A percentile compares a stretch with the other conserved stretches of the same genome.
These are phyloP conservation scores for Macrotyloma uniflorum DNA, from an alignment of 306 rosid genomes.

Conservation along the genomic window DNA sequence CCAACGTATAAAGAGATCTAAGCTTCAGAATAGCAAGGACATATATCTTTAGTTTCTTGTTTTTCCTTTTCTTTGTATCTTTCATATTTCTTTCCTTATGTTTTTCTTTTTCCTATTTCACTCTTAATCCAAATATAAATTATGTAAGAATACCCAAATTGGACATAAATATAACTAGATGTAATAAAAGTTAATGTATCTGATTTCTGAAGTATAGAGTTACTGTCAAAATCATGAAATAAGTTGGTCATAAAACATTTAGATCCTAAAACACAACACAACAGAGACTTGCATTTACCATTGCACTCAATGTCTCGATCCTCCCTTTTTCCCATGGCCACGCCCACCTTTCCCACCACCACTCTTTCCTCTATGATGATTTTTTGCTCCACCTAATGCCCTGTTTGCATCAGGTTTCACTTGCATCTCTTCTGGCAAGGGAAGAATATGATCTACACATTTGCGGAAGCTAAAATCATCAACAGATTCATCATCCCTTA, in stretches of 20 bases:
- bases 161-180: background rate
- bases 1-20: no score
- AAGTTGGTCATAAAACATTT: slow-evolving; percentile 19
- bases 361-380: slow-evolving; percentile 48
- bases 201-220: background rate
- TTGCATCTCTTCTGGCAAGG: slow-evolving; percentile 81
- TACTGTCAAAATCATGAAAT: background rate
- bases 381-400: slow-evolving; percentile 52
- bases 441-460: slow-evolving; percentile 79
- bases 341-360: slow-evolving; percentile 45
- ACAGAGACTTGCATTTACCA: slow-evolving; percentile 13
- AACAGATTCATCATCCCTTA: slow-evolving; percentile 62
- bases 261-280: slow-evolving; percentile 10
- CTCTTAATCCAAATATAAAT: background rate
- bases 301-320: slow-evolving; percentile 45
- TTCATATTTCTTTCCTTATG: no score
- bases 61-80: no score
- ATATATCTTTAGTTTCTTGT: no score
- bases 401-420: slow-evolving; percentile 52
- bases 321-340: slow-evolving; percentile 58
- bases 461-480: slow-evolving; percentile 95
- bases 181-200: background rate
- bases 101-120: background rate
- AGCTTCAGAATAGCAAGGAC: no score
- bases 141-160: slow-evolving; percentile 1